Evolutionary conservation across 129 eudicot genomes (phyloP).

Genomic region (Mikania micrantha): DNA sequence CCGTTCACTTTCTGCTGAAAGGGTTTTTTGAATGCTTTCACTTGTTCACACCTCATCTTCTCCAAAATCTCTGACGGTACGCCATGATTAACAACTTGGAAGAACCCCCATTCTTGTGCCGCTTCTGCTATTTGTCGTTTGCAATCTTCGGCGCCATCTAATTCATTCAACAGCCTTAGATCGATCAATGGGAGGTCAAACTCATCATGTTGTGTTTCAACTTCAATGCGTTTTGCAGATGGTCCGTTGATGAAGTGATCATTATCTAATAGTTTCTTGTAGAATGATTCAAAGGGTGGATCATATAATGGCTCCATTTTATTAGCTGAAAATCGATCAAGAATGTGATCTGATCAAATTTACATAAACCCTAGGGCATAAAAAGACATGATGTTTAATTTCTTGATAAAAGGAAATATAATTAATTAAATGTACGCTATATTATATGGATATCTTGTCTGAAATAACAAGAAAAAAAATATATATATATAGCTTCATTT

Average conservation of each 20-base stretch:
- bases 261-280: slow-evolving; percentile 41
- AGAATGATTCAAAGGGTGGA: slow-evolving; percentile 41
- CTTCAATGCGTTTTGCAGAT: background rate
- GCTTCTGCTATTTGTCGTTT: slow-evolving; percentile 60
- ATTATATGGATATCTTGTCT: too few relatives aligned
- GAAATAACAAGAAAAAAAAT: too few relatives aligned
- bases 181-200: slow-evolving; percentile 68
- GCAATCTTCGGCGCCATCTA: slow-evolving; percentile 42
- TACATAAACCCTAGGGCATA: background rate
- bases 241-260: background rate
- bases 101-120: slow-evolving; percentile 81
- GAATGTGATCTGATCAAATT: background rate
- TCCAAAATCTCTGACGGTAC: slow-evolving; percentile 39
- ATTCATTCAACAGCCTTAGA: slow-evolving; percentile 31
- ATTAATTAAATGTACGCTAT: too few relatives aligned
- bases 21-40: slow-evolving; percentile 53
- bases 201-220: slow-evolving; percentile 24
- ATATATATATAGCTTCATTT: too few relatives aligned
- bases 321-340: background rate
- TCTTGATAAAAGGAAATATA: too few relatives aligned
- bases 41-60: slow-evolving; percentile 54
- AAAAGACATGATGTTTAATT: too few relatives aligned
- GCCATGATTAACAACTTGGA: slow-evolving; percentile 79
- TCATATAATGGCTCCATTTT: slow-evolving; percentile 3
- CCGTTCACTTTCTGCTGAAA: slow-evolving; percentile 41